Conservation (phyloP, 139 green algal species). For the Mychonastes homosphaera region DNA sequence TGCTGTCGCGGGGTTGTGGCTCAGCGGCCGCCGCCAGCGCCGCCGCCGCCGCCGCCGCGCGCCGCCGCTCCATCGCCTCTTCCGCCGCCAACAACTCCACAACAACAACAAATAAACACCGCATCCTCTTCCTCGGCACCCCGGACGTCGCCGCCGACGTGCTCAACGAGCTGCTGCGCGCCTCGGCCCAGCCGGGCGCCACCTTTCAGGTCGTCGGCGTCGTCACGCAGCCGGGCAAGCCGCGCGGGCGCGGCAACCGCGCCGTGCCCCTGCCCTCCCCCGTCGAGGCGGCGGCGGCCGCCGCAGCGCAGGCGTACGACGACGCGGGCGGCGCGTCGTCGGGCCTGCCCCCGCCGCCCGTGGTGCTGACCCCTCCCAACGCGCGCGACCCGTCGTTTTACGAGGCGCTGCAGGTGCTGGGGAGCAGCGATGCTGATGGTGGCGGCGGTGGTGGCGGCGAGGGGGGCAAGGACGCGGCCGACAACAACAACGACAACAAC, state of each 20-base stretch:
- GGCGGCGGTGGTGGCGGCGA: too few relatives aligned
- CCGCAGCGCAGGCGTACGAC: conserved; percentile 26
- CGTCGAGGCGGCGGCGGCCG: conserved; percentile 45
- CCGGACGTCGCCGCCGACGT: conserved; percentile 68
- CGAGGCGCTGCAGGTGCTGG: not conserved
- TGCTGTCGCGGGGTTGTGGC: too few relatives aligned
- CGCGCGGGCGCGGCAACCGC: conserved; percentile 53
- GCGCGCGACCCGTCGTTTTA: too few relatives aligned
- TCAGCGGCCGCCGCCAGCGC: not conserved
- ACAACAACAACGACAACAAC: not conserved
- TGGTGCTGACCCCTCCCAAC: too few relatives aligned
- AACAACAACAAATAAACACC: conserved; percentile 34
- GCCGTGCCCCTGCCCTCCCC: conserved; percentile 43
- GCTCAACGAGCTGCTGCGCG: conserved; percentile 51
- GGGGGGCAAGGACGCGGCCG: not conserved
- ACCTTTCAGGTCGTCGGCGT: conserved; percentile 60
- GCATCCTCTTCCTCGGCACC: conserved; percentile 72
- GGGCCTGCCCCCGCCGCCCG: too few relatives aligned
- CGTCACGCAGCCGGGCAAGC: conserved; percentile 70
- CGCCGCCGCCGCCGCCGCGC: not conserved
- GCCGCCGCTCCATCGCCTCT: not conserved
- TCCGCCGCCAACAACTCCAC: not conserved
- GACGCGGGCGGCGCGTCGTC: too few relatives aligned
- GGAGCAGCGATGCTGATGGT: too few relatives aligned
- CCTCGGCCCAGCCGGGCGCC: conserved; percentile 25